These are phyloP conservation scores for Alternaria solani DNA, from an alignment of 2,329 filamentous ascomycete genomes.

Conservation along the genomic window DNA sequence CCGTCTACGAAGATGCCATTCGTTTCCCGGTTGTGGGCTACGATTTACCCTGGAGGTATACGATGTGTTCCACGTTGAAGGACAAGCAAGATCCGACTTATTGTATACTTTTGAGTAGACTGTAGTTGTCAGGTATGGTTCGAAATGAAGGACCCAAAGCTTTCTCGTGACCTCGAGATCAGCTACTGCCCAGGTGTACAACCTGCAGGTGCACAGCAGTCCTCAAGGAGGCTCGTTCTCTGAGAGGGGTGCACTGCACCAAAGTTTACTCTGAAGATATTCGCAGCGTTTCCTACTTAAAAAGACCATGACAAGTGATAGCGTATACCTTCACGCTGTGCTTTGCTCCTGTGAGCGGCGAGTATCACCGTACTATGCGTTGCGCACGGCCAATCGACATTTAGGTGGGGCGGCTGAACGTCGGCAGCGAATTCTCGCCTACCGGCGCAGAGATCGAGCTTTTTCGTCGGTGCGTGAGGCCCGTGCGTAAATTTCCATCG, in stretches of 20 bases:
- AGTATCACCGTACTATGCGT: slow-evolving; percentile 3
- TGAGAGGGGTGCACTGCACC: neutral
- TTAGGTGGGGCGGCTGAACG: neutral
- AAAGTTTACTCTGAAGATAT: neutral
- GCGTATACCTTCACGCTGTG: neutral
- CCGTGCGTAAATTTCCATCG: neutral
- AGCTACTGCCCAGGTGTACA: no score
- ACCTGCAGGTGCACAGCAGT: no score
- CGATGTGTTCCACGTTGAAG: neutral
- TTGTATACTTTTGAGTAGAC: neutral
- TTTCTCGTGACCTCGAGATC: neutral
- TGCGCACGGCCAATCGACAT: neutral
- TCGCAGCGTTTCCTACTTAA: neutral
- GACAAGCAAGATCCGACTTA: no score
- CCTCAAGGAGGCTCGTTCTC: no score
- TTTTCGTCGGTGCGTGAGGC: neutral
- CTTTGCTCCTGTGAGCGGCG: neutral
- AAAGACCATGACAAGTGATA: neutral
- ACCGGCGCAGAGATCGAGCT: neutral
- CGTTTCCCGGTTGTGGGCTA: neutral
- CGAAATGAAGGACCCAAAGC: neutral
- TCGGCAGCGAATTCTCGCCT: neutral
- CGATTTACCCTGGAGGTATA: neutral
- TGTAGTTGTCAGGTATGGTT: neutral
- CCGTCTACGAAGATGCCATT: neutral